Base-by-base conservation (phyloP, 345 rosid genomes). In the Atalantia buxifolia region DNA sequence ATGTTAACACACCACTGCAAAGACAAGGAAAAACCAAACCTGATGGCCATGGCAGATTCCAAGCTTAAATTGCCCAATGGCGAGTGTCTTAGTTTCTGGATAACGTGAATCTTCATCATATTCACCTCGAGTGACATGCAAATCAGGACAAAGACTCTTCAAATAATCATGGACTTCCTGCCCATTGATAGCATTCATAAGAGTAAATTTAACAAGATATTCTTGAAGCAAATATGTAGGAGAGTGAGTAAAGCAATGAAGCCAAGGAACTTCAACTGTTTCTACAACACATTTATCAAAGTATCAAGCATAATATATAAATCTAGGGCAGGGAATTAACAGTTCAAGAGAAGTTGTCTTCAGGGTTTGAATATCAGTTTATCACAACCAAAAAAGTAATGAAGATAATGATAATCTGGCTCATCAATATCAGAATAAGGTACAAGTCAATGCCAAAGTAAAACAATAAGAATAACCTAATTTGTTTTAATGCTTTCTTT, bases 1-100 rank as follows among this genome's bases (percentile, higher is more conserved):
- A 3, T 12, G 40, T 64, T 21, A 48, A 31, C 40, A 14, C 28
- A 48, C 62, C 61, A 53, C 2, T 4, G 45, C 64, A 66, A n/a
- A 48, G 28, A 65, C 31, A 65, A 55, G 81, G 65, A 59, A 55
- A 75, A 71, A 85, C 65, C 80, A 70, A 77, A 85, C 87, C 87
- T 85, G 87, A 74, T 85, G 87, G 64, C 87, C 87, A 64, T 85
- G 87, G 80, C 85, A 85, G 6, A 85, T 31, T 71, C 87, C 87
- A 40, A 85, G 76, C 81, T 82, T 85, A 75, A 85, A 82, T 61
- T 85, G 87, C 55, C 87, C 87, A 77, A 85, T 80, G 24, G 85
- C 80, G 64, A 85, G 79, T 57, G 80, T 79, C 69, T 85, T 77
- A 10, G 87, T 85, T 80, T 85, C 87, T 50, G 85, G 87, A 74